Evolutionary conservation across 129 eudicot genomes (phyloP).

Genomic region (Cynara cardunculus): DNA sequence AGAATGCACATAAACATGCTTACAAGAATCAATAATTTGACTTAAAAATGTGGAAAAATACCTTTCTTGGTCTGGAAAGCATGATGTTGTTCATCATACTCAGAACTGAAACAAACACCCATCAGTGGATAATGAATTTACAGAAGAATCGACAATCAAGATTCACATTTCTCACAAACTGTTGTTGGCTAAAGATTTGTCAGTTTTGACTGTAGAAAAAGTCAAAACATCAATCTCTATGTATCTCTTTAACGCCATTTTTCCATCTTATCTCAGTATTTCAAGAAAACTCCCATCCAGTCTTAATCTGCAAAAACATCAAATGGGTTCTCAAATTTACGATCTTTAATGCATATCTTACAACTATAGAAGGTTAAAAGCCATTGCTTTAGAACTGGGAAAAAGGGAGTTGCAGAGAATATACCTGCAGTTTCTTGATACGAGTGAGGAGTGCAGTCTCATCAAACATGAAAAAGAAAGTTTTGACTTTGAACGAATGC

Average conservation of each 20-base stretch:
- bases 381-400: background rate
- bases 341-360: background rate
- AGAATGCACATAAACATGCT: background rate
- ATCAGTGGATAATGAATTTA: conserved; percentile 19
- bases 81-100: conserved; percentile 34
- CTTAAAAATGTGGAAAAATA: conserved; percentile 4
- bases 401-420: background rate
- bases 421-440: background rate
- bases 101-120: conserved; percentile 70
- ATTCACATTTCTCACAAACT: conserved; percentile 34
- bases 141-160: conserved; percentile 23
- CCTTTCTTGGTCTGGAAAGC: conserved; percentile 29
- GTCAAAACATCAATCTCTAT: background rate
- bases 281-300: background rate
- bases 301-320: conserved; percentile 19
- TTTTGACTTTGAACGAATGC: background rate
- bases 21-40: conserved; percentile 6
- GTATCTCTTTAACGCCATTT: background rate
- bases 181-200: background rate
- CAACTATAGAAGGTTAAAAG: background rate
- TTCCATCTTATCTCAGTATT: background rate
- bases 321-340: conserved; percentile 19
- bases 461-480: background rate
- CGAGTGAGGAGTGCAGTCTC: background rate
- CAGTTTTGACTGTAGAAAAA: background rate